Conservation (phyloP, 176 grass and related monocot species). For the Musa schizocarpa region DNA sequence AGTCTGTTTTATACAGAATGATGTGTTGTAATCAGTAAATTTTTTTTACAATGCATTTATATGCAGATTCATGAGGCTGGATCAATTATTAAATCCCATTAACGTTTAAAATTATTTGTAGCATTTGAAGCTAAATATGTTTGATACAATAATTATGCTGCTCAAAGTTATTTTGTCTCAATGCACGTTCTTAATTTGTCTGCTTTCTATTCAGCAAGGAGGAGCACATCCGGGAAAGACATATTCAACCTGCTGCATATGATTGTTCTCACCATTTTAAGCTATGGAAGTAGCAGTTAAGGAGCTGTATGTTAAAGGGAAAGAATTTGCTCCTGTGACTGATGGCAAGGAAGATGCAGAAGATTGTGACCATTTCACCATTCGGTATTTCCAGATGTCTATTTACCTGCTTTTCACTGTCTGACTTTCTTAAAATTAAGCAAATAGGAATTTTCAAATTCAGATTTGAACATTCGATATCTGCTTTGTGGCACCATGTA, state of each 20-base stretch:
- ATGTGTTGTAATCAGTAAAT: too few relatives aligned
- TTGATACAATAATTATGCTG: too few relatives aligned
- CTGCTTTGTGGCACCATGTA: too few relatives aligned
- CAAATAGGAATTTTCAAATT: not conserved
- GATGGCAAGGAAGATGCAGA: not conserved
- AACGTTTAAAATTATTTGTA: too few relatives aligned
- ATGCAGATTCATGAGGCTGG: too few relatives aligned
- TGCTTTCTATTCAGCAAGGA: not conserved
- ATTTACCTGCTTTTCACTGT: not conserved
- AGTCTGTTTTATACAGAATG: too few relatives aligned
- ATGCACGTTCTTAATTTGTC: too few relatives aligned
- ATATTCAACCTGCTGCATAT: not conserved
- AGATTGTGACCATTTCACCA: slow-evolving; percentile 5
- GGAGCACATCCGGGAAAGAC: not conserved
- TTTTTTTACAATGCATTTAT: too few relatives aligned
- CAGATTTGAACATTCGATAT: too few relatives aligned
- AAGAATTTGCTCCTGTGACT: not conserved
- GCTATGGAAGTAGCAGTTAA: slow-evolving; percentile 1
- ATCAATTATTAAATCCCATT: too few relatives aligned
- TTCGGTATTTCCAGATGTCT: not conserved
- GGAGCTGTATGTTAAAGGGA: not conserved
- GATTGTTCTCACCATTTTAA: not conserved
- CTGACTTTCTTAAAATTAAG: not conserved
- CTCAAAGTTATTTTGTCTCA: not conserved
- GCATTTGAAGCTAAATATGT: too few relatives aligned